phyloP scores from a whole-genome alignment of 352 stramenopile genomes.

The Phytophthora pinifolia region DNA sequence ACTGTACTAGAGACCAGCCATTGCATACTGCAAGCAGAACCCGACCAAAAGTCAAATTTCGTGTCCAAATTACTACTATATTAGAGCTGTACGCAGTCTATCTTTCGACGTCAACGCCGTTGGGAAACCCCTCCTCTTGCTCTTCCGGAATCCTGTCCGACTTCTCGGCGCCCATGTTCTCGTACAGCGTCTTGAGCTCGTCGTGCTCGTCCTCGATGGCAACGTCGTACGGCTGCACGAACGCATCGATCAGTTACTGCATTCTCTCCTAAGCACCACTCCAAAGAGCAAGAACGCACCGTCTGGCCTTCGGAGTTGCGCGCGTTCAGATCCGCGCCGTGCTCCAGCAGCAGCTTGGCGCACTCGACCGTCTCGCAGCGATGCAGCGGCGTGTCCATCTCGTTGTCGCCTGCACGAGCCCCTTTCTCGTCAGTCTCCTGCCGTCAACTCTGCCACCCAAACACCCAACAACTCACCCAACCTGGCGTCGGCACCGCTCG shows the following conservation, averaged over 20 bases:
- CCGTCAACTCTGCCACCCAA: not conserved
- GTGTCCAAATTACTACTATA: slow-evolving; percentile 9
- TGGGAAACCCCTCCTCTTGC: slow-evolving; percentile 28
- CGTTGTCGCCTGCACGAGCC: slow-evolving; percentile 45
- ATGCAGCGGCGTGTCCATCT: slow-evolving; percentile 68
- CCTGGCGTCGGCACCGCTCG: slow-evolving; percentile 39
- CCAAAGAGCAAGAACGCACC: slow-evolving; percentile 19
- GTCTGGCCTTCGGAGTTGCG: slow-evolving; percentile 60
- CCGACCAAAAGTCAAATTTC: not conserved
- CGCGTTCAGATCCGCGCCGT: slow-evolving; percentile 64
- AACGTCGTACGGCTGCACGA: slow-evolving; percentile 50
- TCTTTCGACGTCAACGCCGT: slow-evolving; percentile 24
- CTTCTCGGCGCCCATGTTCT: slow-evolving; percentile 51
- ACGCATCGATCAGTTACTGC: not conserved
- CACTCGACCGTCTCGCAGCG: slow-evolving; percentile 60
- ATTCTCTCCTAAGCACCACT: not conserved
- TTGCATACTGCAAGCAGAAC: too few species aligned
- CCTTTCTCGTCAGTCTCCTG: not conserved
- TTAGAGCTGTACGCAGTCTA: slow-evolving; percentile 11
- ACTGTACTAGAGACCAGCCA: too few species aligned
- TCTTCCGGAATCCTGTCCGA: slow-evolving; percentile 36
- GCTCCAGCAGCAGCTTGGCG: slow-evolving; percentile 53
- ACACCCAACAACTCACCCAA: slow-evolving; percentile 30
- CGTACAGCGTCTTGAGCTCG: slow-evolving; percentile 50
- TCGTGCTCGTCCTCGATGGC: slow-evolving; percentile 67